Conservation (phyloP, 1,284 basidiomycete genomes). For the Ustilago esculenta region DNA sequence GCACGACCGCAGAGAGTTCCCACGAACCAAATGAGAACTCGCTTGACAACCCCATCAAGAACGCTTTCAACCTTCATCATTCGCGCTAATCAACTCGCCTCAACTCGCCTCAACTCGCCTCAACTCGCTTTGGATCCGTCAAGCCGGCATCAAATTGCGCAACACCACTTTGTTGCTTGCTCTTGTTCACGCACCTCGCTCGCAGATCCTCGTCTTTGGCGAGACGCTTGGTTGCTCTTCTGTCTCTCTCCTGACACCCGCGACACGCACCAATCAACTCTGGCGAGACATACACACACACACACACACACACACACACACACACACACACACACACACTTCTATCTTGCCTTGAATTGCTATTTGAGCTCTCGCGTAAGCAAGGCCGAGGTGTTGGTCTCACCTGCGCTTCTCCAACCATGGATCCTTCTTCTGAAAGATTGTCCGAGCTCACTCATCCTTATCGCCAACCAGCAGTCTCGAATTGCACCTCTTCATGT, state of each 20-base stretch:
- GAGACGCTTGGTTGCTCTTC: no score
- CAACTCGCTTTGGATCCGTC: no score
- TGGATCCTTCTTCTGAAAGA: not conserved
- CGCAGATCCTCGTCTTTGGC: no score
- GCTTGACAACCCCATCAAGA: not conserved
- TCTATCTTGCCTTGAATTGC: no score
- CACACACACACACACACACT: no score
- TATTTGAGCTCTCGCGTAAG: no score
- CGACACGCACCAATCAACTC: not conserved
- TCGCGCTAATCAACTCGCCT: constrained; percentile 1
- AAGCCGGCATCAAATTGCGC: not conserved
- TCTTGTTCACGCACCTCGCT: no score
- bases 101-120: not conserved
- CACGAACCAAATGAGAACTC: constrained; percentile 1
- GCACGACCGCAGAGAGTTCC: not conserved
- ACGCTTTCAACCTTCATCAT: constrained; percentile 5
- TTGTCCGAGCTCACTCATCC: not conserved
- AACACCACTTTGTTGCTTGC: not conserved
- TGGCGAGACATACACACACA: no score
- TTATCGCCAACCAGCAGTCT: no score
- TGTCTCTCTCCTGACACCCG: not conserved
- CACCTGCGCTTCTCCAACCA: not conserved
- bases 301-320: no score
- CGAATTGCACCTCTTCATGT: constrained; percentile 2
- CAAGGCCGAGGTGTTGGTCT: constrained; percentile 9